Evolutionary conservation across 2,329 filamentous ascomycete species (phyloP), one percentile per base, ranked within the genome.

Genomic region (Aspergillus nomiae): DNA sequence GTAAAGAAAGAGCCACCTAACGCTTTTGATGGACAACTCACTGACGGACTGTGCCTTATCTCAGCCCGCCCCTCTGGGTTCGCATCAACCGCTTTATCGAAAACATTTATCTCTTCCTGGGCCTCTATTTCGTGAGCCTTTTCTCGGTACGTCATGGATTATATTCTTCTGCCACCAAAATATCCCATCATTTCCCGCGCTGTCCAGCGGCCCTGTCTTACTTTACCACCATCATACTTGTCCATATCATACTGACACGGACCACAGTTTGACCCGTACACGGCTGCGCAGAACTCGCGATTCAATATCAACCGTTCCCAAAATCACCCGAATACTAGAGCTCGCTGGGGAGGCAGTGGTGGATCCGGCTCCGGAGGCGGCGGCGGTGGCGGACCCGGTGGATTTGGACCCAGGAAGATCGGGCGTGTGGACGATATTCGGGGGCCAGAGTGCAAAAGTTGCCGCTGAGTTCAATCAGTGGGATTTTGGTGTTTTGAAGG

Each of bases 341-440:
- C 70, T 48, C 69, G 70, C 16, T 72, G 74, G 66, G 69, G 70
- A 48, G 65, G 71, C 53, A 63, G 62, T 28, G 54, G 66, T 56
- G 67, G 66, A 30, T 62, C 54, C n/a, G 62, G 71, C 16, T 67
- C 71, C 8, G 71, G 75, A 8, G 74, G 74, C 14, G 66, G 70
- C 4, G 70, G 69, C 8, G 71, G 72, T 26, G 66, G 70, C 24
- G 70, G 71, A 48, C 69, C 70, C 56, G 73, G 76, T 14, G 69
- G 73, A 24, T 63, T 62, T 58, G 72, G 73, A 30, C 72, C 74
- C 36, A 79, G 75, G 62, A 77, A 75, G 55, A 73, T 83, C 64
- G 81, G 82, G 12, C 76, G 76, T 21, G 76, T 83, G 26, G 80
- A 83, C 68, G 81, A 83, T 77, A 74, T 84, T 58, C 75, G 81